Base-by-base conservation (phyloP, 371 early-diverging fungal species). In the Zychaea mexicana region DNA sequence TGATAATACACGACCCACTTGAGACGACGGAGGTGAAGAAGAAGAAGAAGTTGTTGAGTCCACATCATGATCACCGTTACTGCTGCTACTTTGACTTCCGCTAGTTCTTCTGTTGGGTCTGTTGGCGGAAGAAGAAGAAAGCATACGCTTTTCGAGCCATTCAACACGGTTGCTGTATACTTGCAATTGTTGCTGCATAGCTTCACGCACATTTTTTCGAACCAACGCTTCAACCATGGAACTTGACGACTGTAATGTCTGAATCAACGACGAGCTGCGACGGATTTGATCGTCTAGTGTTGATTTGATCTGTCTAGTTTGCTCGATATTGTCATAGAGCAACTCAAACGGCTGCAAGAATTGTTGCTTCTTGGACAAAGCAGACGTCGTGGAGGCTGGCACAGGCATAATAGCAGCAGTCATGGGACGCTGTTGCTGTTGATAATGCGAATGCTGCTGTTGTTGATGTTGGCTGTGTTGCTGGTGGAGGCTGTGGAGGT, bases 251-350 rank as follows among this genome's bases (percentile, higher is more conserved):
- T 89, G 90, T 19, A 93, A 72, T 2, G 90, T 89, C 62, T 91
- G 90, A 21, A 93, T 81, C 52, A 93, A 70, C 13, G 87, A 78
- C n/a, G 88, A 76, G 5, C 91, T 88, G 33, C 84, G 84, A 15
- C 92, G 84, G 49, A 93, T 86, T 68, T 93, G 92, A 36, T 91
- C 92, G 62, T 90, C 88, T 64, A 93, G 74, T 0, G 88, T 85
- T 2, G 74, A 46, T 38, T 87, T 85, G 19, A 93, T 74, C 1
- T 69, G 62, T 8, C 74, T 73, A 7, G 80, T 82, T 26, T 83
- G 82, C 60, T 85, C 86, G 36, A 86, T 73, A 19, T 81, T 80
- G 60, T 88, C 88, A 57, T 83, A 84, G 2, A 87, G 67, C 56
- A 74, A 73, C 47, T 85, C 82, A 68, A 86, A 82, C 2, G 86